These are phyloP conservation scores for Acacia acuminata DNA, from an alignment of 306 rosid species.

Conservation along the genomic window DNA sequence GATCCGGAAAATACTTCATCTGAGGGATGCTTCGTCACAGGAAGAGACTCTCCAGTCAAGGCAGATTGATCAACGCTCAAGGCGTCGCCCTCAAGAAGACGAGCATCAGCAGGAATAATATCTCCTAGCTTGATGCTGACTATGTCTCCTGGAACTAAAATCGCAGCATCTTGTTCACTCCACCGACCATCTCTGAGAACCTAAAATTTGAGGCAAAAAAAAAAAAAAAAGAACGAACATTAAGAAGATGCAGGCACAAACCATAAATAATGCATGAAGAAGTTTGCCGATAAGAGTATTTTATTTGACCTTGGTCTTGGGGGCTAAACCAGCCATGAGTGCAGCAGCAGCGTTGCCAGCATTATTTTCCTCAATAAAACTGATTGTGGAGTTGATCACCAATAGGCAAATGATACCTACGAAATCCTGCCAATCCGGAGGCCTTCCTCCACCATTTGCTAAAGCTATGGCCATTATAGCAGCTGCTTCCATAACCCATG, in stretches of 20 bases:
- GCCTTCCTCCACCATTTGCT: constrained; percentile 84
- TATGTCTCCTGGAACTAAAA: constrained; percentile 96
- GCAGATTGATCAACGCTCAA: constrained; percentile 98
- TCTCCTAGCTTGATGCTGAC: constrained; percentile 96
- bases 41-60: constrained; percentile 95
- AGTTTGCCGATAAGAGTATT: background rate
- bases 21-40: constrained; percentile 84
- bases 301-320: constrained; percentile 82
- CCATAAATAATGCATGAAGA: background rate
- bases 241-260: background rate
- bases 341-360: constrained; percentile 99
- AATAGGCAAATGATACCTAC: constrained; percentile 78
- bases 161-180: constrained; percentile 94
- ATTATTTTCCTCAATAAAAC: constrained; percentile 92
- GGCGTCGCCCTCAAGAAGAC: constrained; percentile 99
- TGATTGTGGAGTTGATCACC: constrained; percentile 91
- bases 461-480: constrained; percentile 95
- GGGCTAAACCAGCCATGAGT: constrained; percentile 99
- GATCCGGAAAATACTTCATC: constrained; percentile 99
- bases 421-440: constrained; percentile 99
- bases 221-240: constrained; percentile 23
- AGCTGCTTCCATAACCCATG: constrained; percentile 99
- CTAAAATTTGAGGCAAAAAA: constrained; percentile 43
- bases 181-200: constrained; percentile 94
- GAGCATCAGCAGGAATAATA: constrained; percentile 98